phyloP scores from a whole-genome alignment of 2,329 filamentous ascomycete genomes.

The Monilinia fructigena region DNA sequence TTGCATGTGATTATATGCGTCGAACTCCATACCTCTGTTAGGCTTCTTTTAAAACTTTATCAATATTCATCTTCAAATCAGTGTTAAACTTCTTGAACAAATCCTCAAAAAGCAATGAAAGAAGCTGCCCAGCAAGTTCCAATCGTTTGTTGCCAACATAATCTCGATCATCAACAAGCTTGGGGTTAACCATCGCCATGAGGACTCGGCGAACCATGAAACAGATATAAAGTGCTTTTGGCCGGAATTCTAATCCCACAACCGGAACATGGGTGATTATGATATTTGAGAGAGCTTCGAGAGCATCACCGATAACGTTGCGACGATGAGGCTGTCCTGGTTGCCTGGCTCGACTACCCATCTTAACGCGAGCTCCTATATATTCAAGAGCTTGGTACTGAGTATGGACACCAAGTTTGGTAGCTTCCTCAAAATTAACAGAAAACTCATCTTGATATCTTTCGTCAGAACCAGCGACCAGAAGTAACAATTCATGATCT shows the following conservation, averaged over 20 bases:
- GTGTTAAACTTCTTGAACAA: conserved; percentile 93
- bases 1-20: conserved; percentile 80
- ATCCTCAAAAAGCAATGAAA: conserved; percentile 94
- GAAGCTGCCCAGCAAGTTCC: conserved; percentile 88
- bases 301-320: conserved; percentile 84
- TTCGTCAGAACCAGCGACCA: conserved; percentile 84
- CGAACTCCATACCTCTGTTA: conserved; percentile 82
- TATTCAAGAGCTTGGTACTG: conserved; percentile 96
- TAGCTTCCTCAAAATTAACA: conserved; percentile 91
- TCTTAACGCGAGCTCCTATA: conserved; percentile 82
- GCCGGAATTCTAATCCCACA: conserved; percentile 86
- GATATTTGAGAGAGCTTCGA: conserved; percentile 88
- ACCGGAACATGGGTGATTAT: conserved; percentile 95
- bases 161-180: conserved; percentile 90
- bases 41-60: conserved; percentile 96
- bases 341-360: conserved; percentile 63
- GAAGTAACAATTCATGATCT: conserved; percentile 89
- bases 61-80: conserved; percentile 87
- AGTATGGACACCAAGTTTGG: conserved; percentile 80
- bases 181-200: conserved; percentile 88
- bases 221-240: conserved; percentile 94
- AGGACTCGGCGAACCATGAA: conserved; percentile 96
- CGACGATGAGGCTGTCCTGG: conserved; percentile 58
- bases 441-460: conserved; percentile 93
- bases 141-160: conserved; percentile 97